Evolutionary conservation across 164 flowering plant species (phyloP), one percentile per base, ranked within the genome.

Genomic region (Houttuynia cordata): DNA sequence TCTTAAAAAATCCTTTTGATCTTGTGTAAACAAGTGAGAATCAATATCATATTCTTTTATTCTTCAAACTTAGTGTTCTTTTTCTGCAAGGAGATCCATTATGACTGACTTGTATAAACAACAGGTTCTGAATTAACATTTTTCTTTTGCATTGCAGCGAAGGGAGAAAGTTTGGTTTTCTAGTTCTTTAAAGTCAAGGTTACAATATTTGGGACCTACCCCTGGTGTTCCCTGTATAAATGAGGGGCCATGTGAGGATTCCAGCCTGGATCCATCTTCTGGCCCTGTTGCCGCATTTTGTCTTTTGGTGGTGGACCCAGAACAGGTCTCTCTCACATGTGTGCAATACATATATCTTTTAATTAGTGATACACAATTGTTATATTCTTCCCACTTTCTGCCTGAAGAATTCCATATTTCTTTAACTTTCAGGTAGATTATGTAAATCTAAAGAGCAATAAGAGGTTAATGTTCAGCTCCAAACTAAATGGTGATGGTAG

Each of bases 151-250:
- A 3, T 53, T 62, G 57, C 80, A 91, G 97, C 83, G 75, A 74
- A 79, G 97, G 64, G 94, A 86, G 73, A 82, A 73, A 67, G 75
- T 82, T 49, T 91, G 97, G 97, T 85, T 82, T 74, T 79, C 79
- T 56, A 75, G 84, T 75, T 91, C 96, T 30, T 58, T 69, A 45
- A 88, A 64, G 66, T 85, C 96, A 56, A 83, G 94, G 57, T 60
- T 78, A 50, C 94, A 85, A 74, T 91, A 86, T 67, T 64, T 86
- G 75, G 88, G 80, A 30, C 85, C 88, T 53, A 59, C 52, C 58
- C 94, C 90, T 1, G 88, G 94, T 59, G 71, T 84, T 62, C 94
- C 97, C 18, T 70, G 68, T 64, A 62, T 83, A 49, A 54, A 53
- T 69, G 88, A 85, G 57, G 76, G 80, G 57, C 68, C 73, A 56